Conservation (phyloP, 2,329 filamentous ascomycete genomes). For the Hypomyces rosellus region DNA sequence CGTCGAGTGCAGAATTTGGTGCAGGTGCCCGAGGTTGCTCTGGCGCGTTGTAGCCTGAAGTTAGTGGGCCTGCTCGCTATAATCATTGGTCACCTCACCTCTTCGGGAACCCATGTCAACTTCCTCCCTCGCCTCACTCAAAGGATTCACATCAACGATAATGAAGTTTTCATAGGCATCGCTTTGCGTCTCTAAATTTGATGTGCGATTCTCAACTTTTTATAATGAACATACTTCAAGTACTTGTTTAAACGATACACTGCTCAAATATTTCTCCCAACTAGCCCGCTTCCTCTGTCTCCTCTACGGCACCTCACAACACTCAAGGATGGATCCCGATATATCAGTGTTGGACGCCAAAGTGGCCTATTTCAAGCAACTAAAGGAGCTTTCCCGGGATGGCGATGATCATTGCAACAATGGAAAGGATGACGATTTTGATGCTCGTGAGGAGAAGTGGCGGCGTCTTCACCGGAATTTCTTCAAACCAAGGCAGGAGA, state of each 20-base stretch:
- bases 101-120: too few species aligned
- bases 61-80: not conserved
- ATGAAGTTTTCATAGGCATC: not conserved
- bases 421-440: conserved; percentile 27
- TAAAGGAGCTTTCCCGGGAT: conserved; percentile 23
- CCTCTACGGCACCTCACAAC: not conserved
- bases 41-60: conserved; percentile 3
- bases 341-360: conserved; percentile 32
- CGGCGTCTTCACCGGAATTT: conserved; percentile 25
- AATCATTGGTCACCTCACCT: too few species aligned
- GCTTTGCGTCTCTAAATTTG: not conserved
- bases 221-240: not conserved
- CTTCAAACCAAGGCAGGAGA: conserved; percentile 17
- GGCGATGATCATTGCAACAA: not conserved
- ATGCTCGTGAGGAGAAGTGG: conserved; percentile 25
- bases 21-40: not conserved
- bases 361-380: conserved; percentile 38
- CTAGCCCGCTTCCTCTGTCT: not conserved
- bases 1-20: not conserved
- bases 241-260: not conserved
- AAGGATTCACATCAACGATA: too few species aligned
- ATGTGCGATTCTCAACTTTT: not conserved
- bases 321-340: not conserved
- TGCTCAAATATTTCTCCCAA: too few species aligned
- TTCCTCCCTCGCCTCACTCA: not conserved